Evolutionary conservation across 495 filamentous ascomycete genomes (phyloP).

Genomic region (Tuber magnatum): DNA sequence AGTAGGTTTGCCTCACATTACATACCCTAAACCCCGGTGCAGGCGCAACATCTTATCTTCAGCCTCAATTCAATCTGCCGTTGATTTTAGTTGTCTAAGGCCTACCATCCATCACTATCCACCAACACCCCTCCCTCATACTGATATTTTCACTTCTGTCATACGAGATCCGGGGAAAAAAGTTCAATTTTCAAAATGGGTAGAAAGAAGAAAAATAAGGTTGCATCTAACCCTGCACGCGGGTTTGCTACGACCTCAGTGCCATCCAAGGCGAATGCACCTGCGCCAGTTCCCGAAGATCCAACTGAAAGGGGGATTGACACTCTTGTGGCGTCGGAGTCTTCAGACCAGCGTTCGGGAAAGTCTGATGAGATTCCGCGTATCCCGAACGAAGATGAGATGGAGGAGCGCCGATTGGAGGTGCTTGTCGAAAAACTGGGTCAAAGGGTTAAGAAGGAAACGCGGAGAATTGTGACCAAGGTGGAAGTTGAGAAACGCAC

Average conservation of each 20-base stretch:
- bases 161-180: neutral
- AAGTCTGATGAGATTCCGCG: slow-evolving; percentile 21
- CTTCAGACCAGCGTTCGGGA: neutral
- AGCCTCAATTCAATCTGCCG: slow-evolving; percentile 16
- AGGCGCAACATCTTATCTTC: slow-evolving; percentile 15
- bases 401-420: slow-evolving; percentile 54
- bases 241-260: slow-evolving; percentile 89
- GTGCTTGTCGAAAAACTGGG: slow-evolving; percentile 72
- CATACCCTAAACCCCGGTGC: neutral
- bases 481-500: slow-evolving; percentile 31
- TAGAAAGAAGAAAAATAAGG: slow-evolving; percentile 72
- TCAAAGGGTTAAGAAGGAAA: slow-evolving; percentile 49
- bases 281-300: slow-evolving; percentile 15
- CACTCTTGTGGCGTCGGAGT: neutral
- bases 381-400: slow-evolving; percentile 45
- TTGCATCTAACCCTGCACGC: slow-evolving; percentile 71
- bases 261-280: slow-evolving; percentile 60
- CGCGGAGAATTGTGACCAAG: slow-evolving; percentile 26
- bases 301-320: slow-evolving; percentile 21
- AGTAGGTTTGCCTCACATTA: neutral
- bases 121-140: slow-evolving; percentile 7
- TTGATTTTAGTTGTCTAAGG: neutral
- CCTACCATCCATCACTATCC: slow-evolving; percentile 10
- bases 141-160: slow-evolving; percentile 2
- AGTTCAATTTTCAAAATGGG: neutral